Evolutionary conservation across 2,329 filamentous ascomycete species (phyloP).

Genomic region (Cadophora malorum): DNA sequence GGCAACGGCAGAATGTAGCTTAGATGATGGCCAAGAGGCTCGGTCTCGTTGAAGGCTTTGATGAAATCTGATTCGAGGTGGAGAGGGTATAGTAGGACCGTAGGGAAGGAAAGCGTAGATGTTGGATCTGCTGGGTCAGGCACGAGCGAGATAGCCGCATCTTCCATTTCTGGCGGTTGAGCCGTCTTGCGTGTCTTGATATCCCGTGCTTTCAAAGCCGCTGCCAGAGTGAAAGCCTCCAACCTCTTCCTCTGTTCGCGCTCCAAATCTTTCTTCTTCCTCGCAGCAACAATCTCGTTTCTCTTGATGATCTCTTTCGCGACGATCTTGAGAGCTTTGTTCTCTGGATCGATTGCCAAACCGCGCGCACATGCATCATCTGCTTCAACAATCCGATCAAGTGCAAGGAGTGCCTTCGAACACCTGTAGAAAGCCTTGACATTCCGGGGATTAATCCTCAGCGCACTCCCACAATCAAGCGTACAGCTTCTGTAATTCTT

Average conservation of each 20-base stretch:
- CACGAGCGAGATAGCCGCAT: conserved; percentile 73
- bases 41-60: conserved; percentile 82
- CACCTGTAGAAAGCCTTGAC: conserved; percentile 93
- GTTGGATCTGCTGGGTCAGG: conserved; percentile 76
- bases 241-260: conserved; percentile 60
- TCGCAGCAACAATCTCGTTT: conserved; percentile 60
- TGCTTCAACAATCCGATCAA: conserved; percentile 81
- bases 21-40: conserved; percentile 78
- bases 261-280: conserved; percentile 62
- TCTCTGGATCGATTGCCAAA: conserved; percentile 72
- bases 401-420: conserved; percentile 75
- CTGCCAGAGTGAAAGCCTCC: conserved; percentile 66
- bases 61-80: conserved; percentile 87
- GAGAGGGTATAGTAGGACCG: conserved; percentile 84
- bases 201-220: conserved; percentile 71
- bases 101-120: conserved; percentile 76
- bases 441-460: conserved; percentile 80
- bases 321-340: conserved; percentile 69
- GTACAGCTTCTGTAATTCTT: conserved; percentile 88
- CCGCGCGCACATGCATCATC: conserved; percentile 79
- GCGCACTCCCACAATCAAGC: conserved; percentile 79
- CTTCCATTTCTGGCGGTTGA: conserved; percentile 85
- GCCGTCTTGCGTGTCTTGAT: conserved; percentile 72
- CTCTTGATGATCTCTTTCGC: conserved; percentile 67
- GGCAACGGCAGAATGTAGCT: conserved; percentile 85